A percentile compares a stretch with the other conserved stretches of the same genome.
These are phyloP conservation scores for Loxodes magnus DNA, from an alignment of 73 alveolate genomes.

Conservation along the genomic window DNA sequence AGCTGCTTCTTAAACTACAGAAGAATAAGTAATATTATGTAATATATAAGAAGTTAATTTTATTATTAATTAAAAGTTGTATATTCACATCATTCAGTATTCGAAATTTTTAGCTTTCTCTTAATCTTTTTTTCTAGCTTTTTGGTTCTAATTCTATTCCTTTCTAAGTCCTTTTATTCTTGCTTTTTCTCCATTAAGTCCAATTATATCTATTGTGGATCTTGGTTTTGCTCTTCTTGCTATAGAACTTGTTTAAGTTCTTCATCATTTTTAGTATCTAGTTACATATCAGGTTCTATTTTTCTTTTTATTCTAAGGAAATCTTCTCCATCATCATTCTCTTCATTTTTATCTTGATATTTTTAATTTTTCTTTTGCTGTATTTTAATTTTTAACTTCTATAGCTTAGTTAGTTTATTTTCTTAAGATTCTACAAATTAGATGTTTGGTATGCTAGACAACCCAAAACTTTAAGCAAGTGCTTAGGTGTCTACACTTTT, in stretches of 20 bases:
- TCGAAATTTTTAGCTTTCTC: conserved; percentile 22
- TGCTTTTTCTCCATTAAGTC: conserved; percentile 10
- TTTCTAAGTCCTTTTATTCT: background rate
- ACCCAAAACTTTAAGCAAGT: conserved; percentile 80
- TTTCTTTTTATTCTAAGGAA: conserved; percentile 18
- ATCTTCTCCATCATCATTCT: conserved; percentile 25
- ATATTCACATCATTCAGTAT: conserved; percentile 17
- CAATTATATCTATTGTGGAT: too few relatives aligned
- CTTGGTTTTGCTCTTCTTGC: conserved; percentile 35
- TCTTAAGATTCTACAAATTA: conserved; percentile 26
- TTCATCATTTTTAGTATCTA: conserved; percentile 24
- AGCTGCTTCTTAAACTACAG: too few relatives aligned
- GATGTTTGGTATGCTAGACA: conserved; percentile 76
- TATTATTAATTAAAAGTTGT: too few relatives aligned
- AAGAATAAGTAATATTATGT: too few relatives aligned
- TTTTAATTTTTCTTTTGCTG: conserved; percentile 43
- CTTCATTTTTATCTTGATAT: conserved; percentile 50
- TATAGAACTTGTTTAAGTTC: conserved; percentile 16
- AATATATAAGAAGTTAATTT: too few relatives aligned
- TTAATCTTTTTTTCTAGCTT: conserved; percentile 12
- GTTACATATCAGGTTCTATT: too few relatives aligned
- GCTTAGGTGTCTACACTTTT: conserved; percentile 44
- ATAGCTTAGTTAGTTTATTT: conserved; percentile 23
- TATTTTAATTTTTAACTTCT: conserved; percentile 44
- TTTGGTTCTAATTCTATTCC: background rate